Conservation (phyloP, 1,139 yeast species). For the Pichia inconspicua region DNA sequence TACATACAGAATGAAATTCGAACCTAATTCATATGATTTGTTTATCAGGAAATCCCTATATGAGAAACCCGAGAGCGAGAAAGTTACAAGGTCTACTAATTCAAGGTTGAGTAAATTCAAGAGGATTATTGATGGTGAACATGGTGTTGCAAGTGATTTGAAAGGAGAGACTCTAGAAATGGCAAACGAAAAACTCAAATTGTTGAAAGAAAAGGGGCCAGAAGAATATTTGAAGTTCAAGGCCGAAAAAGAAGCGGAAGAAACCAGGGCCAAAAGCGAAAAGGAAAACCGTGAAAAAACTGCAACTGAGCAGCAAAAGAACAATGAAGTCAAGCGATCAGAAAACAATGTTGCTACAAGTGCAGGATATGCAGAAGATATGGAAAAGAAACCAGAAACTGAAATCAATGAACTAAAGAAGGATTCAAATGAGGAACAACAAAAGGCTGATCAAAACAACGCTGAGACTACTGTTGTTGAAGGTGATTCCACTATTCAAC, state of each 20-base stretch:
- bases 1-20: slow-evolving; percentile 75
- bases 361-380: neutral
- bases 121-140: slow-evolving; percentile 29
- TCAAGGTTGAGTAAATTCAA: slow-evolving; percentile 19
- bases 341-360: neutral
- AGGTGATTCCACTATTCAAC: slow-evolving; percentile 30
- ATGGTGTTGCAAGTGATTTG: slow-evolving; percentile 29
- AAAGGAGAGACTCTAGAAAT: slow-evolving; percentile 16
- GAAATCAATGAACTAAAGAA: neutral
- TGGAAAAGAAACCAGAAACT: neutral
- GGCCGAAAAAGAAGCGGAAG: slow-evolving; percentile 11
- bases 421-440: neutral
- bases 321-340: neutral
- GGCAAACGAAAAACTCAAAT: slow-evolving; percentile 26
- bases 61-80: slow-evolving; percentile 11
- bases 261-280: neutral
- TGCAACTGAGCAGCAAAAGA: neutral
- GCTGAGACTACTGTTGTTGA: slow-evolving; percentile 20
- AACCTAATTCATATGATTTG: slow-evolving; percentile 74
- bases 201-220: slow-evolving; percentile 28
- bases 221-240: slow-evolving; percentile 18
- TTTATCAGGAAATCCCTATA: slow-evolving; percentile 54
- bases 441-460: neutral
- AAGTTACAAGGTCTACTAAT: slow-evolving; percentile 13
- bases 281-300: too few relatives aligned